Base-by-base conservation (phyloP, 345 rosid genomes). In the Dipteronia dyeriana region DNA sequence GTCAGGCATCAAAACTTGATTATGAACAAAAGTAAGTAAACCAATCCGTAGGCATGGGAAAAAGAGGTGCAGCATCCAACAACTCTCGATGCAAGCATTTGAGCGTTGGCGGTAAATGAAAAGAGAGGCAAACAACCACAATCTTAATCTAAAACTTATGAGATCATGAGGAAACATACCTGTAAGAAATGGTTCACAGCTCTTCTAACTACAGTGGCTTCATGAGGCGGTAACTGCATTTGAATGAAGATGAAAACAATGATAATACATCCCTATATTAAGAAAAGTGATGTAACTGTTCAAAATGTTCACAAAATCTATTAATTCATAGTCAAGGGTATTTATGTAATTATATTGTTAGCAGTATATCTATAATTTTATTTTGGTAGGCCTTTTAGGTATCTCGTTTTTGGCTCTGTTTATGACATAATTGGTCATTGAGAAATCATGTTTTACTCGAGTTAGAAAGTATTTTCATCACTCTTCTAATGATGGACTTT, bases 181-280 rank as follows among this genome's bases (percentile, higher is more conserved):
- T 93, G 93, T 80, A 93, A 84, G 84, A 95, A 95, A 87, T 93
- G 99, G 84, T 95, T 95, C 66, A 91, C 94, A 41, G 99, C 99
- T 87, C 70, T 91, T 83, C 82, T 91, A 79, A 95, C 97, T 71
- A 93, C 96, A 26, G 69, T 73, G 78, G 99, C 92, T 29, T 95
- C 99, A 84, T 95, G 99, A 75, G 98, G 97, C n/a, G 89, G 91
- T 85, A 95, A 86, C 97, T 95, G 90, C 87, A 89, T 62, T 74
- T 78, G 41, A 31, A 57, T 54, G 67, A n/a, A 61, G 31, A 43
- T 12, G 14, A 49, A 73, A 22, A 17, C 54, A 69, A 72, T 67
- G 31, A 66, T 57, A 39, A 16, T 23, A 68, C 31, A 29, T 12
- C 66, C 17, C 72, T 4, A 7, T 51, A 66, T 31, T 11, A 47